Evolutionary conservation across 164 flowering plant species (phyloP).

Genomic region (Vitis cinerea): DNA sequence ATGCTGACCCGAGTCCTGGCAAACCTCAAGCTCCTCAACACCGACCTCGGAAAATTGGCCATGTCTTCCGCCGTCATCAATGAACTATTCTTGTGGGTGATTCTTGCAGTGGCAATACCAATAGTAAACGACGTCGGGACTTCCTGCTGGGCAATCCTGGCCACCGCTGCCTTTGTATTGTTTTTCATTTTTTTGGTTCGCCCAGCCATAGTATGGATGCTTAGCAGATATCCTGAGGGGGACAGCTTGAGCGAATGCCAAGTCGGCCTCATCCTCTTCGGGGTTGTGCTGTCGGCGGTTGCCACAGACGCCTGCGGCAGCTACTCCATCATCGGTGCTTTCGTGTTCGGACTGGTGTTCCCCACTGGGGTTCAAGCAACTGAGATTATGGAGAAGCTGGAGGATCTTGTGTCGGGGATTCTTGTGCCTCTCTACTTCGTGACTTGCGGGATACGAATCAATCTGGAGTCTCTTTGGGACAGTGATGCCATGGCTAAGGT

Average conservation of each 20-base stretch:
- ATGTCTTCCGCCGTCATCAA: slow-evolving; percentile 24
- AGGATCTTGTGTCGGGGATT: slow-evolving; percentile 32
- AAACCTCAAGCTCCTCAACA: slow-evolving; percentile 30
- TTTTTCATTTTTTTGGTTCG: slow-evolving; percentile 19
- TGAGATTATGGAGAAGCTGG: slow-evolving; percentile 28
- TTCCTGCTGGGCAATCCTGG: neutral
- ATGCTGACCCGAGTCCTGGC: slow-evolving; percentile 24
- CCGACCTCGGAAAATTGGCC: slow-evolving; percentile 33
- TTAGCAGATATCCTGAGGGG: slow-evolving; percentile 8
- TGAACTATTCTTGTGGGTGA: slow-evolving; percentile 29
- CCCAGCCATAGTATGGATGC: slow-evolving; percentile 20
- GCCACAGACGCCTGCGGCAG: slow-evolving; percentile 29
- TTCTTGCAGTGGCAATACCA: slow-evolving; percentile 12
- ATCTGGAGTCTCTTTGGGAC: neutral
- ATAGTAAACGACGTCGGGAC: neutral
- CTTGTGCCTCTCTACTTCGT: slow-evolving; percentile 36
- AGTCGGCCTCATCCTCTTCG: slow-evolving; percentile 19
- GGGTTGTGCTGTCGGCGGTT: slow-evolving; percentile 15
- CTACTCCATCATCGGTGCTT: slow-evolving; percentile 41
- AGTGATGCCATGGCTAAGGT: neutral
- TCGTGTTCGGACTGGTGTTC: slow-evolving; percentile 35
- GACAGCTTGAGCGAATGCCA: slow-evolving; percentile 20
- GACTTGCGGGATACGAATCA: slow-evolving; percentile 22
- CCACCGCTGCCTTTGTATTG: slow-evolving; percentile 11
- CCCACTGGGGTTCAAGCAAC: slow-evolving; percentile 29